A percentile compares a stretch with the other conserved stretches of the same genome.
Conservation (phyloP, 1,284 basidiomycete genomes). For the Ustilago loliicola region DNA sequence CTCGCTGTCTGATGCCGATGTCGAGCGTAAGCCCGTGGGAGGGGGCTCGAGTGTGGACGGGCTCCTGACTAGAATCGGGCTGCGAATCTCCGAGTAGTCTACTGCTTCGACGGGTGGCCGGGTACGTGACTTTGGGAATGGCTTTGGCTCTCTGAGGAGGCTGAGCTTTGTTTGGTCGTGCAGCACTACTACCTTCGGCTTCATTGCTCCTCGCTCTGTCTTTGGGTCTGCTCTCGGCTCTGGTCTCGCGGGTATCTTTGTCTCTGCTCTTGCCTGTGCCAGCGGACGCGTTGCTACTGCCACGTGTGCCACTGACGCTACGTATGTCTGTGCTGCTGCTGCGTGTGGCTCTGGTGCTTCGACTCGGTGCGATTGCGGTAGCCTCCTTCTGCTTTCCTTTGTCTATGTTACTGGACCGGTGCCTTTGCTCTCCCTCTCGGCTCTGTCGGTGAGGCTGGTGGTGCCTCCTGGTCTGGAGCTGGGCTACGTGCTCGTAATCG, state of each 20-base stretch:
- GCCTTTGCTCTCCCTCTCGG: background rate
- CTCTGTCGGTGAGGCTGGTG: background rate
- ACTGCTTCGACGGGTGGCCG: conserved; percentile 25
- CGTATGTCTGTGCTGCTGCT: background rate
- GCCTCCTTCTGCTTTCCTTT: conserved; percentile 15
- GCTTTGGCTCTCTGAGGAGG: background rate
- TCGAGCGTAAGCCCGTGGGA: background rate
- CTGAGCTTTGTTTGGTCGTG: background rate
- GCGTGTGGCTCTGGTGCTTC: conserved; percentile 1
- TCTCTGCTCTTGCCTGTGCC: background rate
- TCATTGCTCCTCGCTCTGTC: conserved; percentile 1
- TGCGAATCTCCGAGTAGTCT: conserved; percentile 21
- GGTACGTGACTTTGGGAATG: background rate
- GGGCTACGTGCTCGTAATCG: background rate
- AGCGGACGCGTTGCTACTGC: no score
- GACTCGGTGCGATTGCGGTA: background rate
- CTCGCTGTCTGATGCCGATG: background rate
- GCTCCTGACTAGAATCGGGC: conserved; percentile 18
- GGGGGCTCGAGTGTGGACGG: background rate
- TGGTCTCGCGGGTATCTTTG: background rate
- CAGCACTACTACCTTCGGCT: conserved; percentile 1
- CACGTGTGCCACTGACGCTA: background rate
- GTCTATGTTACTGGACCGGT: background rate
- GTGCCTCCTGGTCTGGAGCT: background rate
- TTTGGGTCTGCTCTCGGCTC: background rate